A percentile compares a stretch with the other conserved stretches of the same genome.
Evolutionary conservation across 2,329 filamentous ascomycete species (phyloP).

Genomic region (Tolypocladium tropicale): DNA sequence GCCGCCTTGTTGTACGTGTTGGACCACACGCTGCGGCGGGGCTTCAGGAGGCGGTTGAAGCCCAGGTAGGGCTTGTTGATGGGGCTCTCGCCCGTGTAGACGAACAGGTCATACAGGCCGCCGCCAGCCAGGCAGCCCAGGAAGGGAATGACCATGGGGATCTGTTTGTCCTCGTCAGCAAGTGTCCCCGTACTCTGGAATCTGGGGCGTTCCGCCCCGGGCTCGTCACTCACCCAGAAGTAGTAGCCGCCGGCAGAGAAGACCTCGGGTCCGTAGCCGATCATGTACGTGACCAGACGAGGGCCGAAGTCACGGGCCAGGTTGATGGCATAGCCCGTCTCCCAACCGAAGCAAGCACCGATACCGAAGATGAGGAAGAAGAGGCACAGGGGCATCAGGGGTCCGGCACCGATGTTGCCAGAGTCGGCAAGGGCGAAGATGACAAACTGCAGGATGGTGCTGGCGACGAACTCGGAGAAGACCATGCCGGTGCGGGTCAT

Average conservation of each 20-base stretch:
- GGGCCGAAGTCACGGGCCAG: constrained; percentile 64
- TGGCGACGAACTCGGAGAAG: constrained; percentile 62
- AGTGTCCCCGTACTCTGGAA: background rate
- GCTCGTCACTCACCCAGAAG: constrained; percentile 48
- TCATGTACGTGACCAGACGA: constrained; percentile 52
- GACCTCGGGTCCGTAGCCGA: constrained; percentile 58
- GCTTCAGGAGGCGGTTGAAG: constrained; percentile 37
- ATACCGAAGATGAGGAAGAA: constrained; percentile 69
- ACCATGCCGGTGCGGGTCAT: constrained; percentile 58
- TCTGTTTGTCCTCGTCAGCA: constrained; percentile 32
- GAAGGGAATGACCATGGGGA: constrained; percentile 65
- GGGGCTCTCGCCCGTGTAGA: constrained; percentile 61
- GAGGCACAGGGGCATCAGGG: constrained; percentile 45
- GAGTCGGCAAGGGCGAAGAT: constrained; percentile 60
- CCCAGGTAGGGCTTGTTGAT: constrained; percentile 59
- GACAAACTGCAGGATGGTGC: constrained; percentile 57
- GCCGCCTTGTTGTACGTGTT: constrained; percentile 18
- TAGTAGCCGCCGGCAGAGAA: constrained; percentile 61
- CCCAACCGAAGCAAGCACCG: constrained; percentile 64
- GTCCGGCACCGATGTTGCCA: constrained; percentile 45
- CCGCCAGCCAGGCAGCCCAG: constrained; percentile 53
- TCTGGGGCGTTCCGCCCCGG: background rate
- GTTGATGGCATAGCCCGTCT: constrained; percentile 70
- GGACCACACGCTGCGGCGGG: constrained; percentile 24
- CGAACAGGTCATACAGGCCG: constrained; percentile 55